Conservation (phyloP, 1,284 basidiomycete species). For the Puccinia hordei region DNA sequence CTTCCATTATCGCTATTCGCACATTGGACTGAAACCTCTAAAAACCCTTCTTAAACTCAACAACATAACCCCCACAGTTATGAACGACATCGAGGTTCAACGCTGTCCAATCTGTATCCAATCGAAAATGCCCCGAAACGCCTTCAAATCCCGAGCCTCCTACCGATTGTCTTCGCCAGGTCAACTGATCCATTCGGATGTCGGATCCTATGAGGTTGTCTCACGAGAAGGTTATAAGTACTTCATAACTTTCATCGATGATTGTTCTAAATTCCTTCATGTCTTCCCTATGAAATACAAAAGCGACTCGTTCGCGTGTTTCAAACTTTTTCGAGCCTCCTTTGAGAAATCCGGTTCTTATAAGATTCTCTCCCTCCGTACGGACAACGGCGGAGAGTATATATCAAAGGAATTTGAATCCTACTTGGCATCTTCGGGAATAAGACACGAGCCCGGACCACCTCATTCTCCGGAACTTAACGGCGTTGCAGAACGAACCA, state of each 20-base stretch:
- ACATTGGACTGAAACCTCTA: constrained; percentile 22
- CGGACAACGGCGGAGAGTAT: constrained; percentile 52
- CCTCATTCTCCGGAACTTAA: constrained; percentile 60
- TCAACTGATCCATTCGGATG: constrained; percentile 16
- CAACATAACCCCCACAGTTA: not conserved
- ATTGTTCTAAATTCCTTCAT: constrained; percentile 10
- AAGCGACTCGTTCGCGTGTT: constrained; percentile 43
- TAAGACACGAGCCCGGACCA: constrained; percentile 58
- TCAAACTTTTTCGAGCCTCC: constrained; percentile 58
- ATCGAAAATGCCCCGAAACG: constrained; percentile 1
- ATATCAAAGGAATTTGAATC: constrained; percentile 54
- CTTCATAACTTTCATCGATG: constrained; percentile 57
- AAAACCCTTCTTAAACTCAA: not conserved
- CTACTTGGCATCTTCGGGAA: constrained; percentile 58
- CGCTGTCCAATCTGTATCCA: constrained; percentile 1
- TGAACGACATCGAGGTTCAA: constrained; percentile 6
- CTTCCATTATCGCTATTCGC: not conserved
- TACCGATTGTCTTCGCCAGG: not conserved
- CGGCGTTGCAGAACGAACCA: constrained; percentile 57
- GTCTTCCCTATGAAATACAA: constrained; percentile 32
- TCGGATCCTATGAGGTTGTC: not conserved
- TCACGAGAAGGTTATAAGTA: constrained; percentile 55
- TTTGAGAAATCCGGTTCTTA: constrained; percentile 54
- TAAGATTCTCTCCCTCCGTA: constrained; percentile 57
- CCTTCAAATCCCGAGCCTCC: not conserved